Evolutionary conservation across 192 early-diverging fungal genomes (phyloP).

Genomic region (Backusella luteola): DNA sequence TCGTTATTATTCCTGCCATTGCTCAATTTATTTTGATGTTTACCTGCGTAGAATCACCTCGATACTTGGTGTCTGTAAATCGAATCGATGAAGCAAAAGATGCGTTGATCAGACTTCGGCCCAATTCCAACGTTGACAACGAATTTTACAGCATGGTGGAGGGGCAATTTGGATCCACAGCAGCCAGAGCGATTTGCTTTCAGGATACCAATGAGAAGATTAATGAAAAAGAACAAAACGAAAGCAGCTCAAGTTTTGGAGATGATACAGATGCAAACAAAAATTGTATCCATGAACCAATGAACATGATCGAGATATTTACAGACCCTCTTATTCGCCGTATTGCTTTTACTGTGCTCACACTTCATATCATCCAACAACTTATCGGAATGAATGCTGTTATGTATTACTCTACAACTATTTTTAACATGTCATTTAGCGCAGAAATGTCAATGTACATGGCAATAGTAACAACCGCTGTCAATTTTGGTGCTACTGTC

Average conservation of each 20-base stretch:
- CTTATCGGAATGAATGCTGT: conserved; percentile 84
- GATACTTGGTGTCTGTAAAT: conserved; percentile 66
- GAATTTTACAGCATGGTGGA: conserved; percentile 66
- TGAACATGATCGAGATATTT: conserved; percentile 55
- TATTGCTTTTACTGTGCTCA: conserved; percentile 62
- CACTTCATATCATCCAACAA: conserved; percentile 78
- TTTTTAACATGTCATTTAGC: conserved; percentile 63
- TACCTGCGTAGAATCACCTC: conserved; percentile 77
- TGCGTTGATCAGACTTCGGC: conserved; percentile 54
- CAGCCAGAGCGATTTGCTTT: not conserved
- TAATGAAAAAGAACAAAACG: not conserved
- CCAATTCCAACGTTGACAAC: conserved; percentile 50
- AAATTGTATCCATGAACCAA: conserved; percentile 26
- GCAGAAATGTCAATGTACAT: conserved; percentile 57
- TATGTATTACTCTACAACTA: conserved; percentile 81
- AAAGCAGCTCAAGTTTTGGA: not conserved
- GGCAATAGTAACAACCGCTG: conserved; percentile 52
- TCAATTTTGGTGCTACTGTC: conserved; percentile 63
- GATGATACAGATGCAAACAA: conserved; percentile 2
- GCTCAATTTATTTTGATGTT: conserved; percentile 61
- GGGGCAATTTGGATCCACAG: conserved; percentile 37
- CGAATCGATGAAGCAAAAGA: conserved; percentile 57
- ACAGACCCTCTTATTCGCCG: conserved; percentile 53
- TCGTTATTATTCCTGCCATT: conserved; percentile 61
- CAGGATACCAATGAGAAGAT: not conserved